Percentiles rank a stretch among this genome's conserved stretches.
Conservation (phyloP, 148 eudicot genomes). For the Diospyros lotus region DNA sequence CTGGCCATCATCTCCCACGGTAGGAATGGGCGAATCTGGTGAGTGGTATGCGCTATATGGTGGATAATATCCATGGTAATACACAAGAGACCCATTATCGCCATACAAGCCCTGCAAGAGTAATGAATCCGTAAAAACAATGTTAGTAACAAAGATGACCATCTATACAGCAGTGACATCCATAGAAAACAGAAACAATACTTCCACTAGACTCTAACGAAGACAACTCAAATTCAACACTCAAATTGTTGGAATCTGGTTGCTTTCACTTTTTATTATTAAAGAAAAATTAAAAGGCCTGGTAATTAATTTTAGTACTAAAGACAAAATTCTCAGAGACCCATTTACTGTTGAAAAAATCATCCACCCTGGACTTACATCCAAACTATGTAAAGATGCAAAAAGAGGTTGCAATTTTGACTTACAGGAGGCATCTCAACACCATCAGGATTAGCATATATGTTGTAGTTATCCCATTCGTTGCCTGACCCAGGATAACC, state of each 20-base stretch:
- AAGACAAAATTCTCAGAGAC: no score
- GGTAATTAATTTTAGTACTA: no score
- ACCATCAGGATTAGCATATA: not conserved
- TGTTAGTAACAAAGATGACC: not conserved
- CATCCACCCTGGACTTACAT: not conserved
- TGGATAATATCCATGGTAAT: not conserved
- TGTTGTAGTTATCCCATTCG: constrained; percentile 10
- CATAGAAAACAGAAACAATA: not conserved
- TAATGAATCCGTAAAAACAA: no score
- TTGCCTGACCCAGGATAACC: constrained; percentile 3
- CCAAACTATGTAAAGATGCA: not conserved
- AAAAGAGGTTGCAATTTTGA: not conserved
- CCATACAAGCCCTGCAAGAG: constrained; percentile 3
- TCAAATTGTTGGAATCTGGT: no score
- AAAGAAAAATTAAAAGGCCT: no score
- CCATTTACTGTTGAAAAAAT: no score
- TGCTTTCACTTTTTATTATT: no score
- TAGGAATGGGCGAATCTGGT: not conserved
- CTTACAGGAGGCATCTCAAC: constrained; percentile 10
- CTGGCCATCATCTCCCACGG: constrained; percentile 10
- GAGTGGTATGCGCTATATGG: constrained; percentile 2
- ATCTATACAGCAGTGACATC: not conserved
- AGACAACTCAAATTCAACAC: no score
- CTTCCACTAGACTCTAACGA: no score
- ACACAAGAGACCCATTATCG: constrained; percentile 5